These are phyloP conservation scores for Suhomyces vadensis DNA, from an alignment of 805 yeast genomes.

Conservation along the genomic window DNA sequence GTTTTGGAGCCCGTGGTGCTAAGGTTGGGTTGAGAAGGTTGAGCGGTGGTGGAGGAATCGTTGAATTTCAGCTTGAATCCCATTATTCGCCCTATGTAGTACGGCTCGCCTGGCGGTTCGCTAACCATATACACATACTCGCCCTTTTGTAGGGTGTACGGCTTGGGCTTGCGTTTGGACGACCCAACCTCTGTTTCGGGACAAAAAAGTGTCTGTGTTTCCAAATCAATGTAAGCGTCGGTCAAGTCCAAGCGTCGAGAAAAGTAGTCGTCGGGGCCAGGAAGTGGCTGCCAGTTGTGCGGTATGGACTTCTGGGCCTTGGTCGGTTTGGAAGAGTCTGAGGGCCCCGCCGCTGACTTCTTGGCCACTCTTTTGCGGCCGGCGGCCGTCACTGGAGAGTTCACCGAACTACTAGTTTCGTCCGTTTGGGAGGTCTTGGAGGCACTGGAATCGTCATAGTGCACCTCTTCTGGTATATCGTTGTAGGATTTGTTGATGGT, in stretches of 20 bases:
- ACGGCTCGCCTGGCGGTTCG: slow-evolving; percentile 95
- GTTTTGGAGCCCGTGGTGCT: not conserved
- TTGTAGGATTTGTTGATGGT: slow-evolving; percentile 37
- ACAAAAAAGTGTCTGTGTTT: slow-evolving; percentile 37
- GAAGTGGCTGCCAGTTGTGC: slow-evolving; percentile 53
- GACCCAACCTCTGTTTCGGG: slow-evolving; percentile 22
- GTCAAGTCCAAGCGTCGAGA: slow-evolving; percentile 43
- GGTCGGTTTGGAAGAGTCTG: not conserved
- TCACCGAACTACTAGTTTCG: not conserved
- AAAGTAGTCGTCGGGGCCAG: slow-evolving; percentile 37
- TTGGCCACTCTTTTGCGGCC: not conserved
- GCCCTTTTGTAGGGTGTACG: slow-evolving; percentile 43
- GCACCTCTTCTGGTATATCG: slow-evolving; percentile 31
- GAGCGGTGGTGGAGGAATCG: slow-evolving; percentile 1
- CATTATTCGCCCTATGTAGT: slow-evolving; percentile 80
- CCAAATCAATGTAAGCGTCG: slow-evolving; percentile 43
- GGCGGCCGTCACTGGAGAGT: not conserved
- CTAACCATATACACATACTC: slow-evolving; percentile 82
- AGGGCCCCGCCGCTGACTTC: not conserved
- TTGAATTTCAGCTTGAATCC: slow-evolving; percentile 50
- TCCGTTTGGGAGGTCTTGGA: not conserved
- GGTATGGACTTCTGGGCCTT: slow-evolving; percentile 26
- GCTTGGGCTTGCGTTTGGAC: not conserved
- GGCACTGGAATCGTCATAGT: slow-evolving; percentile 21
- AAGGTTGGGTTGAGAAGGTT: not conserved